Base-by-base conservation (phyloP, 306 rosid genomes). In the Pterocarpus santalinus region DNA sequence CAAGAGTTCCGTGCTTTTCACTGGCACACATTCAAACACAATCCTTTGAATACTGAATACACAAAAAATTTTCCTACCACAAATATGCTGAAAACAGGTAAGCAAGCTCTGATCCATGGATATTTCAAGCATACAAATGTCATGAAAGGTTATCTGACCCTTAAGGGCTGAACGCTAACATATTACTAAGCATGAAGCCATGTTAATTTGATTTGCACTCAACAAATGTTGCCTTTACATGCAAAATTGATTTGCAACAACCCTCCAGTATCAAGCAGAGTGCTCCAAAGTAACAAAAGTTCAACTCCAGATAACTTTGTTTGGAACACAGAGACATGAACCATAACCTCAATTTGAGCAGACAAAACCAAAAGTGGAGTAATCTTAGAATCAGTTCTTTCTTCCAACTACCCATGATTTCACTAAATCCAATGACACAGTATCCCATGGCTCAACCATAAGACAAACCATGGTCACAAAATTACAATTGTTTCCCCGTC, bases 381-480 rank as follows among this genome's bases (percentile, higher is more conserved):
- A 38, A 53, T 43, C 7, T 47, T 22, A 33, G 39, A 71, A 78
- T 39, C 71, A 44, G 28, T 55, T 57, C 35, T 63, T 75, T 65
- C 68, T 33, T 63, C 72, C 81, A 75, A 51, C 65, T 33, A 75
- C 57, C 12, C 55, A 43, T 7, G 72, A 73, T 58, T 75, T 75
- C 47, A 58, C 63, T 47, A 81, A 13, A 66, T 67, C 77, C 65
- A 43, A 34, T 32, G 71, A 75, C 71, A 63, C 71, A 75, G 30
- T 2, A 68, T 49, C 57, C 65, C 65, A 67, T 5, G 47, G 28
- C 28, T 22, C 28, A 22, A 22, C 28, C 28, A 22, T 22, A 22
- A 22, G 28, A 22, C 0, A 22, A 22, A 22, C 28, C 28, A 43
- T 62, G 52, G 44, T 13, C 61, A 66, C 39, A 64, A 56, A 22